phyloP scores from a whole-genome alignment of 2,329 filamentous ascomycete genomes.

The Fusarium decemcellulare region DNA sequence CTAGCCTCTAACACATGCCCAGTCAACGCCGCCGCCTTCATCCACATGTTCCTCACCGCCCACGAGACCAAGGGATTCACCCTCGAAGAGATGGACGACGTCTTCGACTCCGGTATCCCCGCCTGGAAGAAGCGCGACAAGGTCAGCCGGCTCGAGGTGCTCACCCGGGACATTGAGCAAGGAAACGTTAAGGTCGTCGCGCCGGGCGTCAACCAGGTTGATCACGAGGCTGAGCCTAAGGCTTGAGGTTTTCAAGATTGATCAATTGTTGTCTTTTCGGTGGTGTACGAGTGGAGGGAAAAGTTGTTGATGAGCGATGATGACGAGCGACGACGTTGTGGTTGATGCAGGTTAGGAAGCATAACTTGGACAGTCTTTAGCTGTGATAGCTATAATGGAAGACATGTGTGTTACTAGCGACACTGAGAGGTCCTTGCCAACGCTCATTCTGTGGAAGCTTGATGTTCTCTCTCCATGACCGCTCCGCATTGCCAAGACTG shows the following conservation, averaged over 20 bases:
- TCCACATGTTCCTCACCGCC: slow-evolving; percentile 75
- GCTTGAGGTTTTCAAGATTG: neutral
- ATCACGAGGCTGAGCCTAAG: neutral
- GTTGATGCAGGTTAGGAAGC: too few relatives aligned
- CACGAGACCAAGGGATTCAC: slow-evolving; percentile 81
- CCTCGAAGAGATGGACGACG: slow-evolving; percentile 82
- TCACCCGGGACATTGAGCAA: slow-evolving; percentile 63
- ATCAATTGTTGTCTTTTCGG: too few relatives aligned
- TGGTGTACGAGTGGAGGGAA: neutral
- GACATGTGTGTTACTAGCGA: too few relatives aligned
- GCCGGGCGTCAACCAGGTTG: slow-evolving; percentile 6
- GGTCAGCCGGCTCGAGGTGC: slow-evolving; percentile 60
- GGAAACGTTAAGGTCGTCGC: slow-evolving; percentile 57
- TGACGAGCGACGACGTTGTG: too few relatives aligned
- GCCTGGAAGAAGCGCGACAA: slow-evolving; percentile 69
- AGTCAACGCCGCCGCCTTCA: slow-evolving; percentile 75
- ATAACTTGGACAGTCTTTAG: too few relatives aligned
- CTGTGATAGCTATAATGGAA: too few relatives aligned
- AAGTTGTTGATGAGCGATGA: neutral
- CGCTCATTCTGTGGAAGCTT: too few relatives aligned
- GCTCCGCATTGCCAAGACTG: too few relatives aligned
- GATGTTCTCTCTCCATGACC: too few relatives aligned
- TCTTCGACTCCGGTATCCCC: slow-evolving; percentile 74
- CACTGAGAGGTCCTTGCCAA: too few relatives aligned
- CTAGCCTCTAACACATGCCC: slow-evolving; percentile 1